Evolutionary conservation across 805 yeast species (phyloP), one percentile per base, ranked within the genome.

Genomic region (Ogataea trehaloabstinens): DNA sequence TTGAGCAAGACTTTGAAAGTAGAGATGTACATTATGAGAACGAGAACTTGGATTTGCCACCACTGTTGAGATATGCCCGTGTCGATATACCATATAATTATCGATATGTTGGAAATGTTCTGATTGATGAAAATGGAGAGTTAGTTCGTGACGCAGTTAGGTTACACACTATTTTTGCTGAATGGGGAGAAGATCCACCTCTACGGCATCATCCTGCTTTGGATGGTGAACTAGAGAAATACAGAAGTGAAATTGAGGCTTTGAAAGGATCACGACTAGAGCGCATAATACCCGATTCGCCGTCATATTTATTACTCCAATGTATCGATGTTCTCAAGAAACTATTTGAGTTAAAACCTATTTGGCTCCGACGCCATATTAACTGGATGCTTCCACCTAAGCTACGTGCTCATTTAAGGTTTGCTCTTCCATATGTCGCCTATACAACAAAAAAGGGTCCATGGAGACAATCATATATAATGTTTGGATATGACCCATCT

Each of bases 401-500:
- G 40, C 65, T 60, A 47, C 64, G 60, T 50, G 58, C 60, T 53
- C 78, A 54, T 46, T 55, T 91, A 31, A 80, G 84, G 50, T 80
- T 75, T 46, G 95, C 96, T 0, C 60, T 93, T 35, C 95, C 98
- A 0, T 82, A 85, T 57, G 84, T 88, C 0, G 74, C 96, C 0
- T 93, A 80, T 57, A 74, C 87, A 29, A 85, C 80, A 57, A 78
- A 84, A 25, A 85, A 84, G 53, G 99, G 99, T 0, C 99, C 98
- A 0, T 93, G 96, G 95, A 73, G 98, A 51, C 88, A 87, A 43
- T 78, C 93, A 8, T 88, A 83, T 57, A 80, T 89, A 31, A 74
- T 68, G 48, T 78, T 80, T 49, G 97, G 96, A 1, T 70, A 80
- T 28, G 86, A 91, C 61, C 97, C 98, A 0, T 66, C 75, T 29